Conservation (phyloP, 148 eudicot species). For the Fallopia convolvulus region DNA sequence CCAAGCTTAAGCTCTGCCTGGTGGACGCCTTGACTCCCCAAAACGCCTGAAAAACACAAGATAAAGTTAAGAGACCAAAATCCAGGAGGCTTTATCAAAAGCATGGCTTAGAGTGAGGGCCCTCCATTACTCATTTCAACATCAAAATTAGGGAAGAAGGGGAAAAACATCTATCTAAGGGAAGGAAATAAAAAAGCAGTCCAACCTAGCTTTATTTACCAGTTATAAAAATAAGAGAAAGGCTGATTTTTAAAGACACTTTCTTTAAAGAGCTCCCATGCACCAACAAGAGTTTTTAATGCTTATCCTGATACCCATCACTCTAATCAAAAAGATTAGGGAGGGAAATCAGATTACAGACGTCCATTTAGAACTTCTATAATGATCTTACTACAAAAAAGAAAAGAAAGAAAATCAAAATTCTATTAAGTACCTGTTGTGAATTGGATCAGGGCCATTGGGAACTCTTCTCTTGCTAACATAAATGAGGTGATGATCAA, state of each 20-base stretch:
- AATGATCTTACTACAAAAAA: not conserved
- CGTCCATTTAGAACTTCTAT: not conserved
- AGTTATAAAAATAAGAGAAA: slow-evolving; percentile 20
- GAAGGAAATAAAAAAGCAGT: slow-evolving; percentile 9
- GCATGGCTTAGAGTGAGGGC: not conserved
- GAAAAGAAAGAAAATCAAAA: not conserved
- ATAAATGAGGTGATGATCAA: slow-evolving; percentile 14
- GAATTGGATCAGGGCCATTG: slow-evolving; percentile 89
- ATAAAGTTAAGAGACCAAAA: not conserved
- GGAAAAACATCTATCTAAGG: not conserved
- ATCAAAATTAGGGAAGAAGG: slow-evolving; percentile 13
- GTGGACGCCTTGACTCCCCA: slow-evolving; percentile 14
- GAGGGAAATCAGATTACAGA: not conserved
- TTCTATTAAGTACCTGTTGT: slow-evolving; percentile 56
- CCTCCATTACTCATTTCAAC: slow-evolving; percentile 7
- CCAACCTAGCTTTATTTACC: slow-evolving; percentile 8
- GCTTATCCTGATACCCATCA: not conserved
- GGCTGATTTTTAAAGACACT: slow-evolving; percentile 7
- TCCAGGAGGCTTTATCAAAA: slow-evolving; percentile 6
- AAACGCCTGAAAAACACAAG: slow-evolving; percentile 10
- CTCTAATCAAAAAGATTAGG: not conserved
- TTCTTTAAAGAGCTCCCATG: slow-evolving; percentile 15
- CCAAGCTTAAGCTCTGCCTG: slow-evolving; percentile 9
- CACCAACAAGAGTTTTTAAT: not conserved
- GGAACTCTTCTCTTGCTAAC: slow-evolving; percentile 90